Evolutionary conservation across 495 filamentous ascomycete species (phyloP).

Genomic region (Lasiosphaeria miniovina): DNA sequence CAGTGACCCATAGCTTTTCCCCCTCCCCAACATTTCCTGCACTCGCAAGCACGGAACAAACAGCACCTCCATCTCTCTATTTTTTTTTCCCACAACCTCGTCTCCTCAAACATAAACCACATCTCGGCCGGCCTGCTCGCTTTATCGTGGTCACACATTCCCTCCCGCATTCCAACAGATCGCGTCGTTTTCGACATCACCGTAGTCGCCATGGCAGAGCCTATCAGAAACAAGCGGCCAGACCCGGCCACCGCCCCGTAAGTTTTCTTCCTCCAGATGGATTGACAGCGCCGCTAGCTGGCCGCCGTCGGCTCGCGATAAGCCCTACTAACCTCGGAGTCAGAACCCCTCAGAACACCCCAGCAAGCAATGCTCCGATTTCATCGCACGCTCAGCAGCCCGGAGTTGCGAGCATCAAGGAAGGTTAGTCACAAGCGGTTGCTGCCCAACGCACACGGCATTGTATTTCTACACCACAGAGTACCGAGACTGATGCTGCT

Average conservation of each 20-base stretch:
- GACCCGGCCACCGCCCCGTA: constrained; percentile 82
- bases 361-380: constrained; percentile 91
- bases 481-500: not conserved
- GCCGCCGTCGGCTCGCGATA: constrained; percentile 15
- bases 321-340: constrained; percentile 30
- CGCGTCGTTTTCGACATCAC: constrained; percentile 12
- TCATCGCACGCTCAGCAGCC: constrained; percentile 97
- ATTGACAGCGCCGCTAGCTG: constrained; percentile 1
- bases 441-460: constrained; percentile 21
- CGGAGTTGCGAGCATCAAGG: constrained; percentile 90
- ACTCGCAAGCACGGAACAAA: constrained; percentile 16
- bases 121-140: not conserved
- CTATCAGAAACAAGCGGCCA: constrained; percentile 84
- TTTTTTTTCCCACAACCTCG: constrained; percentile 20
- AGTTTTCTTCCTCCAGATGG: constrained; percentile 15
- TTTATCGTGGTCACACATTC: not conserved
- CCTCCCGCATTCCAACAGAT: constrained; percentile 9
- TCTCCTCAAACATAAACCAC: constrained; percentile 8
- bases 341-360: constrained; percentile 95
- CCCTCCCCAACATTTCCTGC: constrained; percentile 34
- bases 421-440: constrained; percentile 63
- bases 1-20: constrained; percentile 27
- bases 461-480: no score
- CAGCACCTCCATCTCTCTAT: constrained; percentile 10
- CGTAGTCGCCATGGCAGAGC: constrained; percentile 69